Evolutionary conservation across 495 filamentous ascomycete species (phyloP), one percentile per base, ranked within the genome.

Genomic region (Beverwykella pulmonaria): DNA sequence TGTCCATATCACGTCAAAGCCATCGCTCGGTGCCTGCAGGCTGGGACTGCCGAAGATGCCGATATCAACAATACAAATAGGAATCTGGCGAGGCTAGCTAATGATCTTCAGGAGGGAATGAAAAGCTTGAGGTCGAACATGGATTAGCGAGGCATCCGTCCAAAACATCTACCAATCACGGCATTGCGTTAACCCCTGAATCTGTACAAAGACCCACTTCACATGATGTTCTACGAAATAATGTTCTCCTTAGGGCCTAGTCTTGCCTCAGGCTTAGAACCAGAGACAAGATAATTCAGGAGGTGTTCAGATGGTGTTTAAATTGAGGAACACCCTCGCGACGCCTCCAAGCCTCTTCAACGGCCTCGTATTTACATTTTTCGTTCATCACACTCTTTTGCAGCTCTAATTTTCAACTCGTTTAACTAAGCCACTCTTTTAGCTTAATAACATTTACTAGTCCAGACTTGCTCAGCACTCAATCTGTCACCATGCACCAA

Each of bases 371-470:
- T 32, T 54, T 54, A 9, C 52, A 7, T n/a, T 54, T 20, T 20
- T 20, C 9, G 25, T 54, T 54, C 52, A 34, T 34, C 29, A 54
- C 52, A 20, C 52, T 54, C 52, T 54, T 54, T 54, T 54, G 52
- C 25, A 52, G 26, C 22, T 52, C 27, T 32, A 19, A n/a, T n/a
- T n/a, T n/a, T n/a, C n/a, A n/a, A 44, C 20, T 58, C 25, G 30
- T 25, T 58, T 58, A 58, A 4, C 30, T 22, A 27, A 49, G 6
- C 29, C n/a, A 30, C 3, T 17, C 3, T 22, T 19, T 50, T 60
- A n/a, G n/a, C n/a, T n/a, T n/a, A n/a, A n/a, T n/a, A n/a, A n/a
- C n/a, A n/a, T n/a, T n/a, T n/a, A n/a, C n/a, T n/a, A n/a, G n/a
- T n/a, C n/a, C n/a, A n/a, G n/a, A n/a, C n/a, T n/a, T n/a, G n/a